phyloP scores from a whole-genome alignment of 1,284 basidiomycete genomes.

The Puccinia triticina region DNA sequence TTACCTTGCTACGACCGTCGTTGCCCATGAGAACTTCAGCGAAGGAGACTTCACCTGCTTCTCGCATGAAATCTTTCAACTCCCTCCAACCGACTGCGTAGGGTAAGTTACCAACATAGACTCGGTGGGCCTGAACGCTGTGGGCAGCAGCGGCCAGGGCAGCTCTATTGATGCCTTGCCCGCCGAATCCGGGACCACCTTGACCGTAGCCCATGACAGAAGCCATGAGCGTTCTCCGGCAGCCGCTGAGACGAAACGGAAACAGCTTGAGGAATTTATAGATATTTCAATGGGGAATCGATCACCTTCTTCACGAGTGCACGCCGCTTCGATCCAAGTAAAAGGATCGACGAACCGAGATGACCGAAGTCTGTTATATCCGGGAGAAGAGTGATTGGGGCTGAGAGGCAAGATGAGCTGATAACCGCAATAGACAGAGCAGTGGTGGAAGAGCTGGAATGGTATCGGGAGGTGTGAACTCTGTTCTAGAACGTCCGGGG shows the following conservation, averaged over 20 bases:
- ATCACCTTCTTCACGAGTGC: neutral
- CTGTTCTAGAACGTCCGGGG: too few relatives aligned
- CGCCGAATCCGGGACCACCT: conserved; percentile 28
- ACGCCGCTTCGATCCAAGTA: neutral
- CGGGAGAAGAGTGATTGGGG: too few relatives aligned
- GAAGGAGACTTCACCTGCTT: conserved; percentile 50
- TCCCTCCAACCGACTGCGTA: conserved; percentile 51
- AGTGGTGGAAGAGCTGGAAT: too few relatives aligned
- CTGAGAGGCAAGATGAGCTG: too few relatives aligned
- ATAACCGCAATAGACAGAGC: too few relatives aligned
- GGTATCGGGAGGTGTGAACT: too few relatives aligned
- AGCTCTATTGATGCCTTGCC: conserved; percentile 36
- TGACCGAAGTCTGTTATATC: too few relatives aligned
- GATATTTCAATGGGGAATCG: neutral
- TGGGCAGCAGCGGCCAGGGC: conserved; percentile 49
- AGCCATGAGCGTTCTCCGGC: conserved; percentile 44
- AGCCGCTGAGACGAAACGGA: conserved; percentile 22
- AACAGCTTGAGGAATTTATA: conserved; percentile 42
- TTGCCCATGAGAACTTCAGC: conserved; percentile 50
- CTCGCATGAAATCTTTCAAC: conserved; percentile 51
- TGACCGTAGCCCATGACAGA: conserved; percentile 46
- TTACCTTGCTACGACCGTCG: conserved; percentile 50
- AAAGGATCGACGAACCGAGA: neutral
- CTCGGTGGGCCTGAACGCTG: conserved; percentile 51
- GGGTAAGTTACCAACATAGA: conserved; percentile 49